Evolutionary conservation across 148 eudicot genomes (phyloP), one percentile per base, ranked within the genome.

Genomic region (Vaccinium macrocarpon): DNA sequence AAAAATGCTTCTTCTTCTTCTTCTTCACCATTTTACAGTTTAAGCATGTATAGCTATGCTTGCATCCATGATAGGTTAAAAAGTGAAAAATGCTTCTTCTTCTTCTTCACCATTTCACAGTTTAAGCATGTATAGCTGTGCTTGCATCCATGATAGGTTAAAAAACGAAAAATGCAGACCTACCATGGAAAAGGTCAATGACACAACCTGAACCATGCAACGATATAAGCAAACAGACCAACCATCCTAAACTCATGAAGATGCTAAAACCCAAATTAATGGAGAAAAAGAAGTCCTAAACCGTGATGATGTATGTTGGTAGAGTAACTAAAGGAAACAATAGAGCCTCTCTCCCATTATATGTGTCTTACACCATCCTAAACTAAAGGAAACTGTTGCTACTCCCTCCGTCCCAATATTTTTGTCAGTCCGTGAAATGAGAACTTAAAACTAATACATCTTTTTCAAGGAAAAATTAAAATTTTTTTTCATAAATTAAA

Each of bases 1-100:
- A 48, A 18, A 75, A 42, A 75, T 49, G 48, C 46, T 42, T 42
- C 46, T 42, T 42, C 46, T 42, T 42, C 46, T 42, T 52, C 11
- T 77, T 1, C 5, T 78, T 78, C 64, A 2, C 81, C 42, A 13
- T 78, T 78, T 62, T n/a, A n/a, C 70, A 62, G 70, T 27, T 78
- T 79, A 25, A 4, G 56, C 48, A 78, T 78, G 15, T 78, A 12
- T 29, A 25, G 27, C 42, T 51, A 27, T 53, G 52, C 15, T 78
- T 53, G 46, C 5, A 53, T 23, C 42, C 81, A 25, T 25, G n/a
- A 29, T 68, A 27, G 27, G 51, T 6, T 2, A 10, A 1, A 46
- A 27, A 42, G 53, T 18, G 27, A 48, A 18, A 75, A 42, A 75
- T 49, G 48, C 7, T 32, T 32, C 35, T 32, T 32, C 35, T 35